phyloP scores from a whole-genome alignment of 768 basidiomycete genomes.

The Boletales sp. region DNA sequence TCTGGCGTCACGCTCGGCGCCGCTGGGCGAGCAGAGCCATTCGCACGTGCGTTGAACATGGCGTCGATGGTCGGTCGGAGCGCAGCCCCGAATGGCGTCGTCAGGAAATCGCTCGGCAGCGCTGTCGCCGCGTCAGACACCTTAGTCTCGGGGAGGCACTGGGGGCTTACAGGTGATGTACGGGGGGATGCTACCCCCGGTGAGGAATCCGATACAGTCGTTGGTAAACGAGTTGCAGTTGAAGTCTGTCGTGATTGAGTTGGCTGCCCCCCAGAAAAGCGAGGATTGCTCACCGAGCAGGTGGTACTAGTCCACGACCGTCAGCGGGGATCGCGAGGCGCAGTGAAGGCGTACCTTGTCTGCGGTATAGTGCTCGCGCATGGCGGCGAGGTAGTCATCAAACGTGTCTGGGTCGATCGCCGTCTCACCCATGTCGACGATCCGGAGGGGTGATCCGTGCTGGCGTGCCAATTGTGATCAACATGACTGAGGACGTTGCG shows the following conservation, averaged over 20 bases:
- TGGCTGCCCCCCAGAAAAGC: background rate
- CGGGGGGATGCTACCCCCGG: slow-evolving; percentile 73
- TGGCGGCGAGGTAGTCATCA: slow-evolving; percentile 72
- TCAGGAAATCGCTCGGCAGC: slow-evolving; percentile 78
- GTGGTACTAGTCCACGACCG: slow-evolving; percentile 59
- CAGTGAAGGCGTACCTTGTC: slow-evolving; percentile 60
- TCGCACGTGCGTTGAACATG: slow-evolving; percentile 61
- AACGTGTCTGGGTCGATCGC: slow-evolving; percentile 82
- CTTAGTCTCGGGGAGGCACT: background rate
- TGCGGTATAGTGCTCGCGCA: slow-evolving; percentile 79
- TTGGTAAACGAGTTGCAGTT: slow-evolving; percentile 96
- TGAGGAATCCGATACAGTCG: slow-evolving; percentile 83
- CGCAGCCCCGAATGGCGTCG: slow-evolving; percentile 83
- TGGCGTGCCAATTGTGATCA: slow-evolving; percentile 26
- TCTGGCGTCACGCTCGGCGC: slow-evolving; percentile 42
- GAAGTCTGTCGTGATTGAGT: slow-evolving; percentile 52
- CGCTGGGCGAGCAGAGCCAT: slow-evolving; percentile 29
- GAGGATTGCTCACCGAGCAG: slow-evolving; percentile 54
- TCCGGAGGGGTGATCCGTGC: slow-evolving; percentile 72
- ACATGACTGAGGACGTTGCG: no score
- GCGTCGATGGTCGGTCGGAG: slow-evolving; percentile 88
- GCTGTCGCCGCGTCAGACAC: slow-evolving; percentile 37
- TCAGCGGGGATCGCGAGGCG: background rate
- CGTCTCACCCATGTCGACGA: slow-evolving; percentile 76
- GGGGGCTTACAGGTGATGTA: slow-evolving; percentile 67